Base-by-base conservation (phyloP, 495 filamentous ascomycete species). In the Margaritispora aquatica region DNA sequence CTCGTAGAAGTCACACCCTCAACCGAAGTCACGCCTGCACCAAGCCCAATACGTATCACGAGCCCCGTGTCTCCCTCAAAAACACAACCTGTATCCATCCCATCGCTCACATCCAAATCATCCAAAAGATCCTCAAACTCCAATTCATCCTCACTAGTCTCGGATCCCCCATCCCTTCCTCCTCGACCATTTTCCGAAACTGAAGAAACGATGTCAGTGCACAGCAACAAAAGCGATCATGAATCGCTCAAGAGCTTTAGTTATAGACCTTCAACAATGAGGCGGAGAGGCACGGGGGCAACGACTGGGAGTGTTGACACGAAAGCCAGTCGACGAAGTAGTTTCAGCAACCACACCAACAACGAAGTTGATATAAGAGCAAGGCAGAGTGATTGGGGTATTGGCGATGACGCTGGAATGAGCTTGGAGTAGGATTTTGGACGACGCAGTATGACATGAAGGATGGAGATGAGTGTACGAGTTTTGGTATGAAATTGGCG, bases 1-100 rank as follows among this genome's bases (percentile, higher is more conserved):
- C 83, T 99, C 20, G 88, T 96, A 34, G 95, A 99, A 63, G 73
- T 84, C 21, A 72, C 80, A 23, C 72, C 70, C 11, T 71, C 58
- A 50, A 72, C 63, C 4, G 77, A 77, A 55, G 60, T 74, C 54
- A 74, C 69, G 3, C 74, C 71, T 13, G 65, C 70, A 15, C 71
- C 71, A 20, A 74, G 72, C n/a, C 63, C 69, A 8, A 55, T 51
- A 13, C 29, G 36, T 19, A 58, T 23, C 59, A 68, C 24, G 15
- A 26, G n/a, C 15, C 27, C 15, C 31, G 19, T 21, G 5, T 22
- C 52, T n/a, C 22, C 52, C 1, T 36, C 47, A 7, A 23, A 9
- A 60, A 67, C 17, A 19, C 55, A 29, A n/a, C 38, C 38, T 3
- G 19, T 44, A 8, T 44, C 38, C 19, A 44, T 44, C 38, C 17